Conservation (phyloP, 331 rosid genomes). For the Quercus tomentella region DNA sequence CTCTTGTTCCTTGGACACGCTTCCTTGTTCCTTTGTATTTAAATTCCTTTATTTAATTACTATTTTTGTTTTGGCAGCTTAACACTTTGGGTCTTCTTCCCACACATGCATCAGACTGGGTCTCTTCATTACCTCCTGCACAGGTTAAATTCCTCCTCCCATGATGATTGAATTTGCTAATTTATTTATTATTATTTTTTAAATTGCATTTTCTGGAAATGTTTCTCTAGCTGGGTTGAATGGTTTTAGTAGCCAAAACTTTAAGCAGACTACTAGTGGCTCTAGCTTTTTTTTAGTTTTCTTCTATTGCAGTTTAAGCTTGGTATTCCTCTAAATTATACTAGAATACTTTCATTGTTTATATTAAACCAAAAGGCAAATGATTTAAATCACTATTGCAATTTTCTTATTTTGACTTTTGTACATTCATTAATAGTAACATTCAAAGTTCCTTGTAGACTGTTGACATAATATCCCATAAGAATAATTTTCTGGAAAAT, state of each 20-base stretch:
- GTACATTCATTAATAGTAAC: background rate
- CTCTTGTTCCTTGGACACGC: background rate
- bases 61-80: conserved; percentile 46
- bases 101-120: conserved; percentile 94
- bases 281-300: background rate
- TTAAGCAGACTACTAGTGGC: conserved; percentile 5
- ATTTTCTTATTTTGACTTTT: background rate
- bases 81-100: conserved; percentile 94
- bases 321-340: background rate
- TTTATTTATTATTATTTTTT: background rate
- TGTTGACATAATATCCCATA: background rate
- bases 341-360: background rate
- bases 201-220: background rate
- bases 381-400: background rate
- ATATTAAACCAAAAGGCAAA: background rate
- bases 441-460: background rate
- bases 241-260: background rate
- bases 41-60: background rate
- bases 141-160: conserved; percentile 46
- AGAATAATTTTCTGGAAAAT: background rate
- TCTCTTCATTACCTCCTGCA: conserved; percentile 86
- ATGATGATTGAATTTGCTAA: background rate
- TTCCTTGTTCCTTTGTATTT: background rate
- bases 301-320: background rate
- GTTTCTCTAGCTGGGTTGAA: background rate